Conservation (phyloP, 2,329 filamentous ascomycete genomes). For the Sclerotiophoma versabilis region DNA sequence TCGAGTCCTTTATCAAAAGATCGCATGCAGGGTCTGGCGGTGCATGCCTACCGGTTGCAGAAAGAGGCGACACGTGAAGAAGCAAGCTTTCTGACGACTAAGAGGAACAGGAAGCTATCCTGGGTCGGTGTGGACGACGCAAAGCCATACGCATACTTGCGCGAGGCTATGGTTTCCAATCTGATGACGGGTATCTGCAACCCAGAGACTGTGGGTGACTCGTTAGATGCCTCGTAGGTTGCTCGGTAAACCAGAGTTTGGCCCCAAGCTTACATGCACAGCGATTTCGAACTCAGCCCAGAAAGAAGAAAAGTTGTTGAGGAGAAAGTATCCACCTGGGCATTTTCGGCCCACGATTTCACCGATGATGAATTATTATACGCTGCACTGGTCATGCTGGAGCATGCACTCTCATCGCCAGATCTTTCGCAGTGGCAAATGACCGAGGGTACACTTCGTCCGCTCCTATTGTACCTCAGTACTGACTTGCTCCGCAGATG, state of each 20-base stretch:
- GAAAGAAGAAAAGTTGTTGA: constrained; percentile 72
- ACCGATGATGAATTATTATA: constrained; percentile 89
- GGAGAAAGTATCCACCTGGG: constrained; percentile 77
- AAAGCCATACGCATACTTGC: constrained; percentile 85
- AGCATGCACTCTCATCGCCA: constrained; percentile 83
- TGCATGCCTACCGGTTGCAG: constrained; percentile 83
- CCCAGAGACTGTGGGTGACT: constrained; percentile 67
- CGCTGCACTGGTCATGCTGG: constrained; percentile 85
- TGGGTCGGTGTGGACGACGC: constrained; percentile 90
- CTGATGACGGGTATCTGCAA: constrained; percentile 91
- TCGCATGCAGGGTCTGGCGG: constrained; percentile 75
- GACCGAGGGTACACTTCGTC: constrained; percentile 69
- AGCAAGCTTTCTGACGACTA: constrained; percentile 73
- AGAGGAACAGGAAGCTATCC: constrained; percentile 80
- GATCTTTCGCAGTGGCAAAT: constrained; percentile 83
- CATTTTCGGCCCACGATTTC: constrained; percentile 89
- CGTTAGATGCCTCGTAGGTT: constrained; percentile 65
- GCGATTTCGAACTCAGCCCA: constrained; percentile 71
- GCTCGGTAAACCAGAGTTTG: neutral
- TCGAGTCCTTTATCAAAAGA: constrained; percentile 78
- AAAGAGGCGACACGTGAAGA: constrained; percentile 78
- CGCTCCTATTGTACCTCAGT: neutral
- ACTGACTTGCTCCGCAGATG: constrained; percentile 60
- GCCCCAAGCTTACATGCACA: constrained; percentile 37
- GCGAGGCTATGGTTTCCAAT: constrained; percentile 91